Conservation (phyloP, 768 basidiomycete genomes). For the Termitomyces titanicus region DNA sequence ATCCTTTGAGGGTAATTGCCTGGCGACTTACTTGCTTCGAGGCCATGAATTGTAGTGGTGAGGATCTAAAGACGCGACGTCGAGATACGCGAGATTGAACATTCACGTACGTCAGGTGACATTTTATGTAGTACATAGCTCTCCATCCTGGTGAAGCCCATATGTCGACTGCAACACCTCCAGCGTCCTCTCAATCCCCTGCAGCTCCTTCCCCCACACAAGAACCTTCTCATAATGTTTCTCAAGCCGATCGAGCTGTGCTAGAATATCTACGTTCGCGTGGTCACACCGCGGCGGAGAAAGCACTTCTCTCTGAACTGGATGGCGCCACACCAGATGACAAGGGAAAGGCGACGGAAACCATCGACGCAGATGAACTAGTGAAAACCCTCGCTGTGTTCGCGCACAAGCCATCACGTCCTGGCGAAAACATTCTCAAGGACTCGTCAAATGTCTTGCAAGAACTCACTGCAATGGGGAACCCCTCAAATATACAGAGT, state of each 20-base stretch:
- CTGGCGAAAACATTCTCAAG: constrained; percentile 69
- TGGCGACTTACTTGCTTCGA: constrained; percentile 57
- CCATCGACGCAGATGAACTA: constrained; percentile 45
- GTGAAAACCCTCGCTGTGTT: constrained; percentile 59
- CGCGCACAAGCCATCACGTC: constrained; percentile 61
- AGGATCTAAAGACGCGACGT: constrained; percentile 10
- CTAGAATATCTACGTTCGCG: constrained; percentile 48
- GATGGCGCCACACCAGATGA: constrained; percentile 42
- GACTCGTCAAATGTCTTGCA: constrained; percentile 63
- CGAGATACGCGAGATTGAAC: background rate
- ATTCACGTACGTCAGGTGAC: constrained; percentile 29
- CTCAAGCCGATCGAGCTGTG: constrained; percentile 39
- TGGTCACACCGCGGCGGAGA: constrained; percentile 46
- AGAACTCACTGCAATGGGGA: constrained; percentile 66
- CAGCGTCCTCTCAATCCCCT: constrained; percentile 48
- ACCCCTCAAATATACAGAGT: constrained; percentile 68
- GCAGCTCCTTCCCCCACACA: constrained; percentile 43
- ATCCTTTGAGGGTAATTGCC: constrained; percentile 93
- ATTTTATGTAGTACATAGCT: background rate
- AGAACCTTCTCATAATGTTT: constrained; percentile 29
- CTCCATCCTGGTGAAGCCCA: background rate
- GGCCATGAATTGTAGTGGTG: constrained; percentile 25
- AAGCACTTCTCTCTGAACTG: constrained; percentile 41
- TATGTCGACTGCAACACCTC: constrained; percentile 37
- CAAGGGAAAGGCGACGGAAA: constrained; percentile 39